These are phyloP conservation scores for Acer saccharum DNA, from an alignment of 345 rosid species.

Conservation along the genomic window DNA sequence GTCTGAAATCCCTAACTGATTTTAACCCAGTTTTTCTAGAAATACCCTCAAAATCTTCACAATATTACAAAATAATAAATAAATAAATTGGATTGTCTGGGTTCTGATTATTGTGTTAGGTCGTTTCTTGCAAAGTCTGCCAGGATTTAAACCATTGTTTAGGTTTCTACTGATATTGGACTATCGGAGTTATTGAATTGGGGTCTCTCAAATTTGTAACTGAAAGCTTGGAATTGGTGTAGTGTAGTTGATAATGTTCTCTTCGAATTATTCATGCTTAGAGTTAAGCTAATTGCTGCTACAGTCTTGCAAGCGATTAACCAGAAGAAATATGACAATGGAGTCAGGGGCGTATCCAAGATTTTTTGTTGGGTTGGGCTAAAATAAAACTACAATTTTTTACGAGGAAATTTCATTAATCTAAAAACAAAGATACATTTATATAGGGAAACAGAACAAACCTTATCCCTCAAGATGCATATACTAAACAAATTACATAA, in stretches of 20 bases:
- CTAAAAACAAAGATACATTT: too few relatives aligned
- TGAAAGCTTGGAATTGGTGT: constrained; percentile 62
- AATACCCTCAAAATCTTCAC: too few relatives aligned
- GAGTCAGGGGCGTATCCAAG: too few relatives aligned
- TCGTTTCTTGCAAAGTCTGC: constrained; percentile 79
- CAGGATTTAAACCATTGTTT: constrained; percentile 77
- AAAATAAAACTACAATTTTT: too few relatives aligned
- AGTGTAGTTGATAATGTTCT: constrained; percentile 57
- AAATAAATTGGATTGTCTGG: constrained; percentile 40
- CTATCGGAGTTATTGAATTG: constrained; percentile 70
- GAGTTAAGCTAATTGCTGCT: constrained; percentile 32
- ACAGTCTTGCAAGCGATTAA: constrained; percentile 24
- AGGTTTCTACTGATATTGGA: constrained; percentile 70
- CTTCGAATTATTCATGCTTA: constrained; percentile 36
- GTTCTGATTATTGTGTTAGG: constrained; percentile 77
- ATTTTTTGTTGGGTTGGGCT: too few relatives aligned
- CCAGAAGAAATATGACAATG: constrained; percentile 52
- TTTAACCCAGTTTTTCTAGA: too few relatives aligned
- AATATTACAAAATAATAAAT: too few relatives aligned
- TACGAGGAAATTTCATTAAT: too few relatives aligned
- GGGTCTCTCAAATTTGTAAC: constrained; percentile 83
- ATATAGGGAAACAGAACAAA: too few relatives aligned
- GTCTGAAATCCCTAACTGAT: too few relatives aligned
- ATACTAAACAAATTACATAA: too few relatives aligned
- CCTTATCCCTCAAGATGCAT: too few relatives aligned